phyloP scores from a whole-genome alignment of 2,329 filamentous ascomycete genomes.

The Cercospora sojina region DNA sequence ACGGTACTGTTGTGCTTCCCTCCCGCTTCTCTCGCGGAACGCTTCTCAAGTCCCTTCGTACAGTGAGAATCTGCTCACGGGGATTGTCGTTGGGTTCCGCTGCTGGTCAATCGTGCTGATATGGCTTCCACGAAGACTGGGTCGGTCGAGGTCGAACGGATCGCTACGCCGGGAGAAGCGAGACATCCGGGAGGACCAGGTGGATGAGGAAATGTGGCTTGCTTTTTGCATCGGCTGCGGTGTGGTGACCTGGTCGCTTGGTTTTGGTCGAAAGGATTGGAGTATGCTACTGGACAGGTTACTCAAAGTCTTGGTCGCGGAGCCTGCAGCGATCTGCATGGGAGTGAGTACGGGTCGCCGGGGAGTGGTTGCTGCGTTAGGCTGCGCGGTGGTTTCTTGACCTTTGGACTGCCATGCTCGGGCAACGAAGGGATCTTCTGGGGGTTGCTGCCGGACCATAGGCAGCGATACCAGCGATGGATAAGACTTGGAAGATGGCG shows the following conservation, averaged over 20 bases:
- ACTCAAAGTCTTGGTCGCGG: constrained; percentile 23
- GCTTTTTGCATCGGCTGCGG: constrained; percentile 8
- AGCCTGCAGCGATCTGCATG: constrained; percentile 21
- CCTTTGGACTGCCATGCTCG: background rate
- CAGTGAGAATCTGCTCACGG: background rate
- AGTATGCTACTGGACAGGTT: constrained; percentile 17
- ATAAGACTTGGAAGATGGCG: constrained; percentile 31
- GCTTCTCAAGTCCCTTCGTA: constrained; percentile 5
- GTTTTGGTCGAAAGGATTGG: constrained; percentile 16
- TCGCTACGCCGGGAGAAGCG: constrained; percentile 24
- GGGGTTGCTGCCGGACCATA: constrained; percentile 27
- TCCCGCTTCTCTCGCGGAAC: background rate
- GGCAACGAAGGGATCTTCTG: constrained; percentile 31
- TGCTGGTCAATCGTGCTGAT: background rate
- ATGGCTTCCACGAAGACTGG: constrained; percentile 17
- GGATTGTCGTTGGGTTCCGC: background rate
- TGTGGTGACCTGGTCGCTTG: background rate
- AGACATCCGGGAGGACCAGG: constrained; percentile 13
- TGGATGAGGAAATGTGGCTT: constrained; percentile 19
- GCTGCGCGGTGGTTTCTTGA: background rate
- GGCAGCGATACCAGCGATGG: constrained; percentile 27
- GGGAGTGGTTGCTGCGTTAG: background rate
- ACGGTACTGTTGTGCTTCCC: background rate
- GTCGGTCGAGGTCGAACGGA: constrained; percentile 26
- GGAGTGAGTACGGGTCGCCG: constrained; percentile 18